Conservation (phyloP, 2,329 filamentous ascomycete species). For the Fusarium buxicola region DNA sequence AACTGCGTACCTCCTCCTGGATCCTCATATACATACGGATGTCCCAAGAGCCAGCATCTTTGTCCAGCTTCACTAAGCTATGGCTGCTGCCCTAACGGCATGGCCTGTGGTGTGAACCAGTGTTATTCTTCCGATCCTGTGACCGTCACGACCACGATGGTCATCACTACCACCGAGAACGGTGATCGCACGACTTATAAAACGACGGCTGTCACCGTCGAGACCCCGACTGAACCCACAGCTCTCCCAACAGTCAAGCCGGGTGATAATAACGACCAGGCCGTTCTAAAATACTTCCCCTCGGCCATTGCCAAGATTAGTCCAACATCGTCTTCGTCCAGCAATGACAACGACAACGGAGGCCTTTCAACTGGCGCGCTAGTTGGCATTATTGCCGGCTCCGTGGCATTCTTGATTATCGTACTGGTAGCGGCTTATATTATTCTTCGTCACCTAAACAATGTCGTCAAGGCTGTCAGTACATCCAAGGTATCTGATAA, state of each 20-base stretch:
- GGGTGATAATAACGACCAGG: conserved; percentile 43
- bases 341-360: conserved; percentile 43
- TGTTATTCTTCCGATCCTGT: conserved; percentile 63
- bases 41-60: conserved; percentile 58
- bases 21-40: conserved; percentile 54
- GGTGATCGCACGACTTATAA: conserved; percentile 56
- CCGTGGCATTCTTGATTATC: conserved; percentile 59
- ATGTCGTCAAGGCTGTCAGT: conserved; percentile 55
- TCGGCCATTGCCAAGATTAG: conserved; percentile 57
- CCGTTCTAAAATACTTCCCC: conserved; percentile 58
- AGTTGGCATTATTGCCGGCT: conserved; percentile 66
- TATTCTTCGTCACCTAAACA: conserved; percentile 63
- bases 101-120: conserved; percentile 59
- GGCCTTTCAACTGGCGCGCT: conserved; percentile 57
- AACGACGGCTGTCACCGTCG: conserved; percentile 53
- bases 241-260: conserved; percentile 43
- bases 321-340: conserved; percentile 40
- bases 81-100: conserved; percentile 64
- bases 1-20: conserved; percentile 60
- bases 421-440: conserved; percentile 61
- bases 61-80: conserved; percentile 64
- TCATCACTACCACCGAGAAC: conserved; percentile 59
- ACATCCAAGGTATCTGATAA: conserved; percentile 50
- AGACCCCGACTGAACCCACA: conserved; percentile 53
- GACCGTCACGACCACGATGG: conserved; percentile 58